Percentiles rank a stretch among this genome's conserved stretches.
These are phyloP conservation scores for Podila epicladia DNA, from an alignment of 192 early-diverging fungal genomes.

Conservation along the genomic window DNA sequence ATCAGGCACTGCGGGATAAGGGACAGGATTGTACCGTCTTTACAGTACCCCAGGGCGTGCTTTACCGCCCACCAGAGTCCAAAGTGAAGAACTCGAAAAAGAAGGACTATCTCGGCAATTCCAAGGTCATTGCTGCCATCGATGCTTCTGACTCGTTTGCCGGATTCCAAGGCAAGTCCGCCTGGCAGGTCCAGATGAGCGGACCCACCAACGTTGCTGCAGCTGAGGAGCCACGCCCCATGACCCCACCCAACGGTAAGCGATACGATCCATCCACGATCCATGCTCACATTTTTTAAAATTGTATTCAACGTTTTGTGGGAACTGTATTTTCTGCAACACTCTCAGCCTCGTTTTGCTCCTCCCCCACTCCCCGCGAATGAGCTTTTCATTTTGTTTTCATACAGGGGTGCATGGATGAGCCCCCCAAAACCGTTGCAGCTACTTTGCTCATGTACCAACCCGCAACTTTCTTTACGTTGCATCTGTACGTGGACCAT, in stretches of 20 bases:
- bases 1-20: constrained; percentile 65
- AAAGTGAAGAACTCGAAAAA: constrained; percentile 86
- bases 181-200: constrained; percentile 54
- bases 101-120: constrained; percentile 79
- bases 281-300: too few relatives aligned
- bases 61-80: constrained; percentile 85
- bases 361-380: too few relatives aligned
- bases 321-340: too few relatives aligned
- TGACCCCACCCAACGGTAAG: constrained; percentile 23
- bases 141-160: constrained; percentile 67
- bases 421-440: too few relatives aligned
- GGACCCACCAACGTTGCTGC: constrained; percentile 26
- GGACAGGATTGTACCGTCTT: constrained; percentile 76
- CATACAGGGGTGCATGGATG: too few relatives aligned
- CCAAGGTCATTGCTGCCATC: constrained; percentile 85
- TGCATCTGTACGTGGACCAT: too few relatives aligned
- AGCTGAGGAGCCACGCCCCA: constrained; percentile 14
- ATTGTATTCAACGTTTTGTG: too few relatives aligned
- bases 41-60: constrained; percentile 77
- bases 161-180: constrained; percentile 67
- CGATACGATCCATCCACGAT: too few relatives aligned
- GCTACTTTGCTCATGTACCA: too few relatives aligned
- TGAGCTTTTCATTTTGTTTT: too few relatives aligned
- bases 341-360: too few relatives aligned
- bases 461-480: too few relatives aligned